Evolutionary conservation across 768 basidiomycete species (phyloP), one percentile per base, ranked within the genome.

Genomic region (Filobasidium floriforme): DNA sequence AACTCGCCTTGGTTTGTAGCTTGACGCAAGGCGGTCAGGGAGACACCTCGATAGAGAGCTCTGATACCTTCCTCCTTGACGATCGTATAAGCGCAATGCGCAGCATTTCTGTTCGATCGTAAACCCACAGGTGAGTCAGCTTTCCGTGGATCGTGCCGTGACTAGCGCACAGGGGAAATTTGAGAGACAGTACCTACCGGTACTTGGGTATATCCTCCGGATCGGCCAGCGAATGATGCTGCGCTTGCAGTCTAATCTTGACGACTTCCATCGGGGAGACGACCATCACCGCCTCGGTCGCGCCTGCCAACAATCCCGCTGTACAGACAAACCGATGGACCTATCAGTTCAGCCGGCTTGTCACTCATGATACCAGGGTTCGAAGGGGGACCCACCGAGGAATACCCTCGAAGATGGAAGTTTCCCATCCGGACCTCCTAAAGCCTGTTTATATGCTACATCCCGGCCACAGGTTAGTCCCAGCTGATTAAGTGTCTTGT

Each of bases 241-340:
- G 96, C 2, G 96, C 94, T 80, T 99, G 96, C 73, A 99, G 81
- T 29, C 96, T 86, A 75, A 99, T 98, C 83, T 98, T 98, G 76
- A 99, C 90, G 22, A 98, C 96, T 77, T 99, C 96, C 96, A 99
- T 98, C 0, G 96, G 96, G 54, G 89, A 94, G 12, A 99, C 96
- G 54, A 99, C 91, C 18, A 86, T 82, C 19, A 99, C 85, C 1
- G 93, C 96, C 80, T 98, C 96, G 0, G 92, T 89, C n/a, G 88
- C 88, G 28, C 96, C 96, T 4, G 96, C 94, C 54, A 88, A 91
- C 32, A 99, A 82, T 69, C 96, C 96, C 73, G 94, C 93, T 93
- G 73, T 41, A 9, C 32, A 9, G 65, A 11, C 46, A 51, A 51
- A 51, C 12, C 12, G n/a, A n/a, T n/a, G n/a, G n/a, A n/a, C n/a